Evolutionary conservation across 164 flowering plant genomes (phyloP).

Genomic region (Macadamia integrifolia): DNA sequence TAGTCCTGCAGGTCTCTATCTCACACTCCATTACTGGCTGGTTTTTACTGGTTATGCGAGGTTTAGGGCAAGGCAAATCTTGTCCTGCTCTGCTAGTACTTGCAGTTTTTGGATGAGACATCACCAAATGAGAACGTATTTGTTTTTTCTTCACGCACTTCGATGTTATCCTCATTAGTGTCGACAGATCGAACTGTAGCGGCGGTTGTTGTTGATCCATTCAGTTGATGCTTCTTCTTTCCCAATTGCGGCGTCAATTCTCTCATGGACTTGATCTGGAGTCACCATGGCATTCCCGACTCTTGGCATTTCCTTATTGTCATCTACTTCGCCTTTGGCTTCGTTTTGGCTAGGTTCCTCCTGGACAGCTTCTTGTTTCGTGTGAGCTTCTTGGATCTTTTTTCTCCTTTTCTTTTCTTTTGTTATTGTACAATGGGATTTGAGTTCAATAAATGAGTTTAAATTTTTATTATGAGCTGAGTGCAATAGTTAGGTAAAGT

Average conservation of each 20-base stretch:
- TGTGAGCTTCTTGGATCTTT: constrained; percentile 27
- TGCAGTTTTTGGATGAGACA: background rate
- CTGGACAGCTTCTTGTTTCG: constrained; percentile 63
- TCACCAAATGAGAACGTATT: background rate
- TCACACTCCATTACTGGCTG: too few species aligned
- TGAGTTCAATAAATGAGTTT: background rate
- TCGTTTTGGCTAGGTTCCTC: constrained; percentile 45
- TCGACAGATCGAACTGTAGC: background rate
- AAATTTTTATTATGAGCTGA: too few species aligned
- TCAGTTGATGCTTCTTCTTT: background rate
- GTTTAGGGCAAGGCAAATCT: background rate
- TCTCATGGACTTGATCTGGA: constrained; percentile 48
- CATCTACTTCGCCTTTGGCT: constrained; percentile 44
- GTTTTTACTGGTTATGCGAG: background rate
- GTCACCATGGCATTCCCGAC: constrained; percentile 1
- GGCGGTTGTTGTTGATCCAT: constrained; percentile 7
- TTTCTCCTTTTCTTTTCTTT: background rate
- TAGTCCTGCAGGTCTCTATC: too few species aligned
- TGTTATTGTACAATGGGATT: background rate
- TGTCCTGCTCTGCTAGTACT: background rate
- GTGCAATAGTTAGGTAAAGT: too few species aligned
- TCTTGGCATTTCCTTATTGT: constrained; percentile 37
- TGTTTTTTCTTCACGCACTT: too few species aligned
- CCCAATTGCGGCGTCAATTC: background rate
- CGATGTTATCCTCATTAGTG: background rate